Conservation (phyloP, 331 rosid species). For the Quercus lobata region DNA sequence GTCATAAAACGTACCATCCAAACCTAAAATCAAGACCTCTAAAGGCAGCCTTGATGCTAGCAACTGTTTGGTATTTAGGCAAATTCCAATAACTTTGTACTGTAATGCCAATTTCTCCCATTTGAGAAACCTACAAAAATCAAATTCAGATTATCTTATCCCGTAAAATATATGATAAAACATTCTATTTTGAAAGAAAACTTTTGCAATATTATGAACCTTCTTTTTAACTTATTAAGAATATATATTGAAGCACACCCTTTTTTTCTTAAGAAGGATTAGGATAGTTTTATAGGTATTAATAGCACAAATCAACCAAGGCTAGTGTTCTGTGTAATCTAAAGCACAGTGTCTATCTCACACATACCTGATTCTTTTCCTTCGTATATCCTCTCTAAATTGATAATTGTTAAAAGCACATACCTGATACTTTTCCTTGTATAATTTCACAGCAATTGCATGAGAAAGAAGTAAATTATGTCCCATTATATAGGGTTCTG, state of each 20-base stretch:
- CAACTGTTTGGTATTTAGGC: conserved; percentile 39
- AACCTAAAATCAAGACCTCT: conserved; percentile 52
- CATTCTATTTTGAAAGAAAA: not conserved
- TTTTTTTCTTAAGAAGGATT: no score
- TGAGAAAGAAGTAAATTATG: conserved; percentile 66
- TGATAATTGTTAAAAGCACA: not conserved
- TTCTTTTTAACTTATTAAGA: not conserved
- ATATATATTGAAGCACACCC: not conserved
- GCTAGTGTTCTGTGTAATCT: no score
- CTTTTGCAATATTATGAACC: not conserved
- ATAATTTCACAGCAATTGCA: conserved; percentile 46
- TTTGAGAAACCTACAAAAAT: conserved; percentile 39
- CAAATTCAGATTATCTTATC: not conserved
- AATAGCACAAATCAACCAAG: no score
- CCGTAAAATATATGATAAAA: not conserved
- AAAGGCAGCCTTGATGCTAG: conserved; percentile 43
- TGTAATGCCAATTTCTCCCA: conserved; percentile 63
- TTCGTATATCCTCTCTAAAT: no score
- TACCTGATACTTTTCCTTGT: conserved; percentile 60
- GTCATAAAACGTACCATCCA: conserved; percentile 42
- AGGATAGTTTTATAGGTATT: no score
- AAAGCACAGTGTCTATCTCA: not conserved
- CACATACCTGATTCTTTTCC: conserved; percentile 10
- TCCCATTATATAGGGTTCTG: conserved; percentile 55
- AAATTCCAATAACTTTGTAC: conserved; percentile 43